Evolutionary conservation across 2,329 filamentous ascomycete genomes (phyloP), one percentile per base, ranked within the genome.

Genomic region (Ascochyta koolunga): DNA sequence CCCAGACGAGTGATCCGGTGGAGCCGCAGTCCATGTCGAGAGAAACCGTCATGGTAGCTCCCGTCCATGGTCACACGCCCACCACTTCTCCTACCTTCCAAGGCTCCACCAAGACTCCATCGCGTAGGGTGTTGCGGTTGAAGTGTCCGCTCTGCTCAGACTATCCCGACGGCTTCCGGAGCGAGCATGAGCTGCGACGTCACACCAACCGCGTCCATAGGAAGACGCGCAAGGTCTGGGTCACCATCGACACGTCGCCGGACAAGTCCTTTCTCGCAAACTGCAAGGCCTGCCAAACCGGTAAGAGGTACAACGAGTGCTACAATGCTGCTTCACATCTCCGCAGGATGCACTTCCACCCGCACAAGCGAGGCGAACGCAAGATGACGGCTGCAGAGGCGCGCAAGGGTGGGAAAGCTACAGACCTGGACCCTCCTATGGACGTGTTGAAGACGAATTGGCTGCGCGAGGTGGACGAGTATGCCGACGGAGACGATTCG

Each of bases 281-380:
- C 60, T 96, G 93, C 83, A 96, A 96, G 76, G 84, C 89, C 27
- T 98, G 93, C 73, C 83, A 83, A 44, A 82, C 82, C 16, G 79
- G 83, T 47, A 96, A 96, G 79, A 83, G 84, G 61, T 98, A 98
- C 65, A 90, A 90, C 11, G 90, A 90, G 27, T 95, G 96, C 77
- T 97, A 98, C 76, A 97, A 97, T 67, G 93, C 92, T 0, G 92
- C 91, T 0, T 93, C 91, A 3, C 93, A 98, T 72, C 83, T 98
- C 19, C 84, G 93, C 27, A 86, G 93, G 44, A 89, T 89, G 9
- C 93, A 98, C 71, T 98, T 97, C 79, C 90, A 89, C 69, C 88
- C 84, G 0, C 82, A 83, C 62, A 83, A 84, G 65, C 80, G 83
- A 27, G 71, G 72, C 29, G 72, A 74, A 56, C 82, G 83, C 15